Evolutionary conservation across 163 green algal species (phyloP).

Genomic region (Scenedesmus sp.): DNA sequence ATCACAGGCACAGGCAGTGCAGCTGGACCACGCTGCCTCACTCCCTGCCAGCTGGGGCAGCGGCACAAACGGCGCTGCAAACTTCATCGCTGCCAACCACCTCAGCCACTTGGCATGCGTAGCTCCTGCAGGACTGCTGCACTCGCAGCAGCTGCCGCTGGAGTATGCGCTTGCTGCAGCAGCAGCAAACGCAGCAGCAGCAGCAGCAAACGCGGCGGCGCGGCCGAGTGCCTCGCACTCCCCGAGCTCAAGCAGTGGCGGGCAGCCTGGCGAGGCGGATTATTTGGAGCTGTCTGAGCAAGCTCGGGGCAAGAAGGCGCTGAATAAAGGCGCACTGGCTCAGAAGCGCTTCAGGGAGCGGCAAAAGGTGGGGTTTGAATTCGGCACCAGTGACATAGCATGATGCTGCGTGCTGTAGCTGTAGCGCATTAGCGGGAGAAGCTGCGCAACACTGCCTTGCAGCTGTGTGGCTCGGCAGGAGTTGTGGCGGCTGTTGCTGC

Average conservation of each 20-base stretch:
- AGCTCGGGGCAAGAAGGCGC: neutral
- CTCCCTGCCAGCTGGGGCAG: constrained; percentile 21
- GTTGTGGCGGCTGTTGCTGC: too few relatives aligned
- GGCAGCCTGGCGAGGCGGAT: constrained; percentile 5
- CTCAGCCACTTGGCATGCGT: neutral
- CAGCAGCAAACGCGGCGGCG: neutral
- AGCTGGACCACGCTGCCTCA: neutral
- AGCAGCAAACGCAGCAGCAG: neutral
- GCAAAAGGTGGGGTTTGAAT: constrained; percentile 37
- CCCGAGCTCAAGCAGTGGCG: constrained; percentile 22
- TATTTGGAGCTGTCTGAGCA: neutral
- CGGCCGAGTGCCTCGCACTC: constrained; percentile 5
- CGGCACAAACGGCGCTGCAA: neutral
- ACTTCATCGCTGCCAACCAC: neutral
- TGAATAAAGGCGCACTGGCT: constrained; percentile 41
- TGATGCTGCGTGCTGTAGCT: too few relatives aligned
- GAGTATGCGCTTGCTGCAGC: neutral
- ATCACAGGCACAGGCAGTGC: neutral
- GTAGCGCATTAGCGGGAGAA: too few relatives aligned
- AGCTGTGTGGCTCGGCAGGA: too few relatives aligned
- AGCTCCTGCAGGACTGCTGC: constrained; percentile 18
- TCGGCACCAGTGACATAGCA: neutral
- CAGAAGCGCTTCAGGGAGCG: constrained; percentile 58
- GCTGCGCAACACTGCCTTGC: too few relatives aligned
- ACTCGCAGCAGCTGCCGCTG: neutral